Conservation (phyloP, 164 flowering plant species). For the Echeveria elegans region DNA sequence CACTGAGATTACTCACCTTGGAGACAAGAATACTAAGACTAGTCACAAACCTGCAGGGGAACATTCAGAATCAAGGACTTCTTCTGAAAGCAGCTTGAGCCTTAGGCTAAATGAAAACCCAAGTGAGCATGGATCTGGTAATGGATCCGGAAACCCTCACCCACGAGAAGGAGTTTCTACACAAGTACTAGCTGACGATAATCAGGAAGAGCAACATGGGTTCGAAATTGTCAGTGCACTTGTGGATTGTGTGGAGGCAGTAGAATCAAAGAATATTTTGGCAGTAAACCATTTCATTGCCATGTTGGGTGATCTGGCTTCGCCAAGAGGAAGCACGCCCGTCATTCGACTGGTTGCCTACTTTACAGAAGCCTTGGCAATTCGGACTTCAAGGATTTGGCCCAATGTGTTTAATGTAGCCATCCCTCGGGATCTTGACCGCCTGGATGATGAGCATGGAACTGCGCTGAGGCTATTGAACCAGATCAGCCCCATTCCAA, state of each 20-base stretch:
- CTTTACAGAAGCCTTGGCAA: slow-evolving; percentile 77
- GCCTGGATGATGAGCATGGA: slow-evolving; percentile 46
- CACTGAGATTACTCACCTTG: too few species aligned
- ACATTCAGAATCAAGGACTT: too few species aligned
- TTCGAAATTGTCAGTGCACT: slow-evolving; percentile 74
- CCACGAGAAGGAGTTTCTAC: slow-evolving; percentile 20
- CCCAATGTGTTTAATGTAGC: slow-evolving; percentile 63
- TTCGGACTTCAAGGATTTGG: slow-evolving; percentile 68
- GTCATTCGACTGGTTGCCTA: slow-evolving; percentile 64
- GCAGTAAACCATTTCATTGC: slow-evolving; percentile 47
- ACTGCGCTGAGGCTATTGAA: slow-evolving; percentile 58
- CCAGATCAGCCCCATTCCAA: slow-evolving; percentile 73
- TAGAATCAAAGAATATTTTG: slow-evolving; percentile 47
- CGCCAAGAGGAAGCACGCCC: slow-evolving; percentile 64
- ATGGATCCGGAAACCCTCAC: slow-evolving; percentile 36
- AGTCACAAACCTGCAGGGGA: too few species aligned
- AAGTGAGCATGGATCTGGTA: too few species aligned
- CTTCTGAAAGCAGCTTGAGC: too few species aligned
- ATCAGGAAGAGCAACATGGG: slow-evolving; percentile 34
- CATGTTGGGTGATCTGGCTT: slow-evolving; percentile 73
- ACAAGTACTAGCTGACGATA: slow-evolving; percentile 14
- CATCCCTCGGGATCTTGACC: slow-evolving; percentile 55
- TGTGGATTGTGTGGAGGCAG: slow-evolving; percentile 66
- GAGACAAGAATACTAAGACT: too few species aligned
- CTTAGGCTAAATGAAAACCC: slow-evolving; percentile 27